Evolutionary conservation across 2,329 filamentous ascomycete genomes (phyloP).

Genomic region (Dactylella cylindrospora): DNA sequence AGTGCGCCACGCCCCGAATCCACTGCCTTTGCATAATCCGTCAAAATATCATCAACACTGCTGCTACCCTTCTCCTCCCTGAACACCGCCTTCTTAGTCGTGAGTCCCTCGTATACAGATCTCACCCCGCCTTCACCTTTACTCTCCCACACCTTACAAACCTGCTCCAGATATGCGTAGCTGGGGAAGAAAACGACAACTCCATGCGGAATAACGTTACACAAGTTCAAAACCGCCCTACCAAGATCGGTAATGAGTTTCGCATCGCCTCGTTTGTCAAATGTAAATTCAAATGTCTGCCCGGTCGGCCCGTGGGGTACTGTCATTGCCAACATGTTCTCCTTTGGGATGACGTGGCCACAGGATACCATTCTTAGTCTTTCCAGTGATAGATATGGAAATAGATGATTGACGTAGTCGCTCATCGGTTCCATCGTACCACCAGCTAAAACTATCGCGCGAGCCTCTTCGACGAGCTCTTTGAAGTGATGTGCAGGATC

Average conservation of each 20-base stretch:
- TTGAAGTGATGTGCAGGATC: constrained; percentile 91
- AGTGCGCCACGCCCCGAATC: constrained; percentile 67
- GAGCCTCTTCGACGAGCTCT: constrained; percentile 78
- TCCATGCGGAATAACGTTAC: constrained; percentile 76
- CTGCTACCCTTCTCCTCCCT: constrained; percentile 56
- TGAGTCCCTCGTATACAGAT: constrained; percentile 61
- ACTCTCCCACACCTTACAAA: constrained; percentile 65
- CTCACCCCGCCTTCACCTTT: constrained; percentile 48
- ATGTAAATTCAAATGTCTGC: constrained; percentile 79
- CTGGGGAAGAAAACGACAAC: constrained; percentile 95
- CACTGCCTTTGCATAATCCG: constrained; percentile 71
- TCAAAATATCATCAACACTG: constrained; percentile 68
- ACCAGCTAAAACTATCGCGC: constrained; percentile 85
- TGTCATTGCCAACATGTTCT: constrained; percentile 77
- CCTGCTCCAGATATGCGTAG: constrained; percentile 82
- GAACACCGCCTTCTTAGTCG: constrained; percentile 59
- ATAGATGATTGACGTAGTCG: constrained; percentile 83
- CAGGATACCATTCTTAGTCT: constrained; percentile 82
- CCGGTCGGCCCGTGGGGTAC: constrained; percentile 59
- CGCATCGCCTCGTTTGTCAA: constrained; percentile 69
- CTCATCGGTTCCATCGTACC: constrained; percentile 89
- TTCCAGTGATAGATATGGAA: constrained; percentile 67
- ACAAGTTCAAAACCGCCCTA: constrained; percentile 69
- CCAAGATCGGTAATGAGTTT: constrained; percentile 68
- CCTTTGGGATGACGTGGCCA: constrained; percentile 84